A percentile compares a stretch with the other conserved stretches of the same genome.
Evolutionary conservation across 768 basidiomycete species (phyloP).

Genomic region (Crepidotus variabilis): DNA sequence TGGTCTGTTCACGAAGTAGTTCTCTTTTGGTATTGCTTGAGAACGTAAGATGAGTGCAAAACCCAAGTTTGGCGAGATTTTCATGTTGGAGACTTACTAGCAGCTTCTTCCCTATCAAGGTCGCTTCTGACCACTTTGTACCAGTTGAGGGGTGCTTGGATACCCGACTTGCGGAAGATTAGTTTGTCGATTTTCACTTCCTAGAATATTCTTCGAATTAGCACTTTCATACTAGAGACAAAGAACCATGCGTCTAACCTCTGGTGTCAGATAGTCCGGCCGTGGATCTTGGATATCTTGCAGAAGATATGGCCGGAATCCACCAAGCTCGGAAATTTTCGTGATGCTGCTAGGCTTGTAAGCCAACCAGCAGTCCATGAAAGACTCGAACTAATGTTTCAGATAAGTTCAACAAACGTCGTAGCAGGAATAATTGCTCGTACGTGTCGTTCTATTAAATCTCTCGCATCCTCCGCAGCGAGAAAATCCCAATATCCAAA

Average conservation of each 20-base stretch:
- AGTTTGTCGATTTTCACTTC: conserved; percentile 17
- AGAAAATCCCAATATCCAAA: too few relatives aligned
- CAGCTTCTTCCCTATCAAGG: conserved; percentile 26
- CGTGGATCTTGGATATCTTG: not conserved
- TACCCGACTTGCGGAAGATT: conserved; percentile 21
- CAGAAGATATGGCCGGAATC: not conserved
- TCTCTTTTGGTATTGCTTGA: conserved; percentile 20
- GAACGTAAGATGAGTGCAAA: not conserved
- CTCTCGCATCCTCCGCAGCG: conserved; percentile 1
- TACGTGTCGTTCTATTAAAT: too few relatives aligned
- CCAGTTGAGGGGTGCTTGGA: conserved; percentile 26
- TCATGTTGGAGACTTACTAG: conserved; percentile 20
- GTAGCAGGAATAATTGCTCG: conserved; percentile 3
- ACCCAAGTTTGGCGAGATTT: not conserved
- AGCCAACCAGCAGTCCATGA: not conserved
- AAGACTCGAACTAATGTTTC: conserved; percentile 19
- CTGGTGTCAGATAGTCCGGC: conserved; percentile 3
- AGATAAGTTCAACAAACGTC: conserved; percentile 13
- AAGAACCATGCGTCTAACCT: not conserved
- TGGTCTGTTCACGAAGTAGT: conserved; percentile 26
- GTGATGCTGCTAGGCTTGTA: not conserved
- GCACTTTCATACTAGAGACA: too few relatives aligned
- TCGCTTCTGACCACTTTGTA: too few relatives aligned
- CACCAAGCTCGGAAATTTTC: not conserved
- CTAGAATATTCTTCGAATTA: conserved; percentile 14